Percentiles rank a stretch among this genome's conserved stretches.
Conservation (phyloP, 2,329 filamentous ascomycete genomes). For the Monosporascus sp. region DNA sequence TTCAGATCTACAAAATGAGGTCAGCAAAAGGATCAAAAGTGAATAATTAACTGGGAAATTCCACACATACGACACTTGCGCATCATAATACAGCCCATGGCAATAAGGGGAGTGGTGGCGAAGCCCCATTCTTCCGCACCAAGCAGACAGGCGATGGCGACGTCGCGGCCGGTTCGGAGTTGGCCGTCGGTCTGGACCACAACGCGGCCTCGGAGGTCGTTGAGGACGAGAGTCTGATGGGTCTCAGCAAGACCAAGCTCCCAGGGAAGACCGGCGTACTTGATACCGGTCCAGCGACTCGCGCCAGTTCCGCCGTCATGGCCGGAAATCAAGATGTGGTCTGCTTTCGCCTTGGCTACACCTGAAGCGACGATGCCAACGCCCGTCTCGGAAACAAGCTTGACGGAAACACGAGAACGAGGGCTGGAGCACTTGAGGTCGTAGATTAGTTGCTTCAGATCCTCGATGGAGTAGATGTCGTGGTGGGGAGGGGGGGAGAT, state of each 20-base stretch:
- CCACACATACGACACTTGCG: too few relatives aligned
- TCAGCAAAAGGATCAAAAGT: not conserved
- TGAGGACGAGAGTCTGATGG: conserved; percentile 91
- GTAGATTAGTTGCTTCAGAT: conserved; percentile 96
- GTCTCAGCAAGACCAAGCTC: conserved; percentile 95
- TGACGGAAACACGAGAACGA: conserved; percentile 86
- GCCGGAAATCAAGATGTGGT: conserved; percentile 93
- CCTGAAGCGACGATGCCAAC: conserved; percentile 96
- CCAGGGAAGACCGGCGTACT: conserved; percentile 95
- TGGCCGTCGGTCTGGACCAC: conserved; percentile 96
- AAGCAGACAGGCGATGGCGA: conserved; percentile 89
- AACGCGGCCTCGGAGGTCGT: conserved; percentile 91
- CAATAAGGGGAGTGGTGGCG: conserved; percentile 88
- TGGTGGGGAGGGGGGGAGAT: conserved; percentile 96
- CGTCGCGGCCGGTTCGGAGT: conserved; percentile 84
- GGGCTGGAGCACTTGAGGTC: conserved; percentile 96
- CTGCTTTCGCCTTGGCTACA: conserved; percentile 95
- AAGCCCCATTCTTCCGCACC: conserved; percentile 99
- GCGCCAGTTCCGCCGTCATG: conserved; percentile 97
- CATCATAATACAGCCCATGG: conserved; percentile 97
- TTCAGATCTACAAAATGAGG: conserved; percentile 43
- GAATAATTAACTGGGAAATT: not conserved
- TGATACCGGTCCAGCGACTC: conserved; percentile 97
- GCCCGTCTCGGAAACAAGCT: conserved; percentile 95
- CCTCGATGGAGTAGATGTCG: conserved; percentile 98